Evolutionary conservation across 345 rosid species (phyloP), one percentile per base, ranked within the genome.

Genomic region (Moricandia moricandioides): DNA sequence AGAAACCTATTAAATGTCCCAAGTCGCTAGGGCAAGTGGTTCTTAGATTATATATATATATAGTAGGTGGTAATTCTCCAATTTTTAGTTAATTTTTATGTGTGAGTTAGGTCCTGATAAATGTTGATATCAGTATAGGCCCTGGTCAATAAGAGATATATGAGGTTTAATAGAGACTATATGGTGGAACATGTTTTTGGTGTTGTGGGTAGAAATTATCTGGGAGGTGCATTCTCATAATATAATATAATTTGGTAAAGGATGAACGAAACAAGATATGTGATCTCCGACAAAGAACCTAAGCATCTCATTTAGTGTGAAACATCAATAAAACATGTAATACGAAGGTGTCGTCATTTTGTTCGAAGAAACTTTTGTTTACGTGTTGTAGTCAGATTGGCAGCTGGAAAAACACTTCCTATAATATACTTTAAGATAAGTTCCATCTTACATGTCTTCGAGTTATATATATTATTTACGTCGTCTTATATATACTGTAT

Each of bases 361-460:
- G n/a, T 26, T 57, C 10, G 35, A 57, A 13, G 17, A 57, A 57
- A 13, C 35, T 57, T 57, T 26, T 57, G 34, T 57, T 26, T 27
- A 57, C 17, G 62, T 57, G 34, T 27, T 12, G 62, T 13, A 57
- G 17, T 57, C 35, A 3, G 10, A 27, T 57, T 57, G 35, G 62
- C 62, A 29, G 62, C 62, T 12, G 18, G 4, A 57, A 57, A 26
- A 13, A 2, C 62, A 57, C 35, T n/a, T 57, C 16, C 9, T 11
- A 5, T 27, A 11, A 26, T 57, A 11, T 26, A 18, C 31, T 57
- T 26, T 6, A 57, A 6, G 4, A 57, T 29, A 58, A 58, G 18
- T n/a, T 55, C 60, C 60, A 55, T 26, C 31, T 24, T 58, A 58
- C 62, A 58, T 58, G 62, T n/a, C 63, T 57, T 57, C 62, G 62